Evolutionary conservation across 2,329 filamentous ascomycete genomes (phyloP).

Genomic region (Ustulina deusta): DNA sequence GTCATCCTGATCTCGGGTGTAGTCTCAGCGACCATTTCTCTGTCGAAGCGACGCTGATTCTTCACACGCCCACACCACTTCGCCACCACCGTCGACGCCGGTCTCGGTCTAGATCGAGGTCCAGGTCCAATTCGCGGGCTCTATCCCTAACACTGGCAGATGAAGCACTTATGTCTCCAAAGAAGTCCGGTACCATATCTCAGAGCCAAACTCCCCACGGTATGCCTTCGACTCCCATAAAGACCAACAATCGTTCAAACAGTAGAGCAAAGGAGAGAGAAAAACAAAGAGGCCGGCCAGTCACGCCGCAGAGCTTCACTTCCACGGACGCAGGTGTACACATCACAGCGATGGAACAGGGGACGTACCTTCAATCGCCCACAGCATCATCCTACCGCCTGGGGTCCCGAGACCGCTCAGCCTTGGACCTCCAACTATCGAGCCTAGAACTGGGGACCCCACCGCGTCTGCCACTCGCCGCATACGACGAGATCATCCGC

Average conservation of each 20-base stretch:
- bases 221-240: slow-evolving; percentile 18
- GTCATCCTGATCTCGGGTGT: slow-evolving; percentile 83
- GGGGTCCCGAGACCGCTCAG: slow-evolving; percentile 41
- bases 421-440: slow-evolving; percentile 53
- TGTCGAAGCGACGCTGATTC: slow-evolving; percentile 80
- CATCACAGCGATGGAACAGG: slow-evolving; percentile 51
- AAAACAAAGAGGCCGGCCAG: slow-evolving; percentile 26
- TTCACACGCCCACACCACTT: slow-evolving; percentile 53
- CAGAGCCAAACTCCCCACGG: slow-evolving; percentile 22
- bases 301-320: slow-evolving; percentile 33
- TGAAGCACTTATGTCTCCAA: slow-evolving; percentile 14
- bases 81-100: slow-evolving; percentile 20
- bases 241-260: neutral
- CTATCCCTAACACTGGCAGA: slow-evolving; percentile 16
- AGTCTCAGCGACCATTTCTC: slow-evolving; percentile 96
- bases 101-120: slow-evolving; percentile 25
- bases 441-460: slow-evolving; percentile 33
- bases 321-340: slow-evolving; percentile 35
- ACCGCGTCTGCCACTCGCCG: slow-evolving; percentile 58
- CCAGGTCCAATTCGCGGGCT: slow-evolving; percentile 15
- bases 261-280: slow-evolving; percentile 23
- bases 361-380: slow-evolving; percentile 57
- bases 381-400: slow-evolving; percentile 49
- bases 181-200: slow-evolving; percentile 21
- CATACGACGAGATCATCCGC: slow-evolving; percentile 78